Evolutionary conservation across 2,329 filamentous ascomycete genomes (phyloP).

Genomic region (Colletotrichum noveboracense): DNA sequence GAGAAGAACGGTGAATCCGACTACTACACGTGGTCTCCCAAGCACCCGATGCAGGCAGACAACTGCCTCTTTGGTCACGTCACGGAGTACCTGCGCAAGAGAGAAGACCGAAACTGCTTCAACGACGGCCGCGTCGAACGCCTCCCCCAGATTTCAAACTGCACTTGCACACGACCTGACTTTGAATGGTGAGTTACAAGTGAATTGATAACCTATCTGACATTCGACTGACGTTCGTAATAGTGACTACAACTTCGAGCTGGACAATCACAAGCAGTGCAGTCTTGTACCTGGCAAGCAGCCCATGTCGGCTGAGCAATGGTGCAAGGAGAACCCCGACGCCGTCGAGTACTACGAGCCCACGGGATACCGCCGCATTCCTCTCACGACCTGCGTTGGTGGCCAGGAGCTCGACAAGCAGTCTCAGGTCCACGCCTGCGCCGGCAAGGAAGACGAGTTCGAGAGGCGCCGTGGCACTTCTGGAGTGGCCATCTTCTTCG

Average conservation of each 20-base stretch:
- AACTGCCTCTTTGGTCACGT: conserved; percentile 94
- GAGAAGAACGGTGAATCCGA: conserved; percentile 61
- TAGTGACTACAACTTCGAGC: conserved; percentile 93
- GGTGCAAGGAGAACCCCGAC: conserved; percentile 67
- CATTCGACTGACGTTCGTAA: conserved; percentile 28
- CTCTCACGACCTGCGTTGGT: conserved; percentile 83
- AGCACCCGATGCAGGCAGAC: conserved; percentile 77
- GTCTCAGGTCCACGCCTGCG: conserved; percentile 67
- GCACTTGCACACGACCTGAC: conserved; percentile 82
- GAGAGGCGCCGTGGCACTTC: conserved; percentile 72
- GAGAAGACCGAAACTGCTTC: conserved; percentile 77
- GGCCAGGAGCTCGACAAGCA: conserved; percentile 78
- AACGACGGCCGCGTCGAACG: conserved; percentile 76
- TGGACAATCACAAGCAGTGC: conserved; percentile 79
- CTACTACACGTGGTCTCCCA: conserved; percentile 87
- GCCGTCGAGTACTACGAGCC: conserved; percentile 81
- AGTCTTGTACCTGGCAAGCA: conserved; percentile 74
- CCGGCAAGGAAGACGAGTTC: conserved; percentile 83
- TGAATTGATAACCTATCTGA: background rate
- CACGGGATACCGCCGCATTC: conserved; percentile 88
- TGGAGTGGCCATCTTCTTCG: conserved; percentile 82
- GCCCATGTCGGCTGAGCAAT: conserved; percentile 57
- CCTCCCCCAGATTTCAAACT: conserved; percentile 78
- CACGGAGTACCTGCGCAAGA: conserved; percentile 90
- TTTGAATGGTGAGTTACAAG: conserved; percentile 81